Evolutionary conservation across 2,329 filamentous ascomycete species (phyloP).

Genomic region (Xylariaceae sp.): DNA sequence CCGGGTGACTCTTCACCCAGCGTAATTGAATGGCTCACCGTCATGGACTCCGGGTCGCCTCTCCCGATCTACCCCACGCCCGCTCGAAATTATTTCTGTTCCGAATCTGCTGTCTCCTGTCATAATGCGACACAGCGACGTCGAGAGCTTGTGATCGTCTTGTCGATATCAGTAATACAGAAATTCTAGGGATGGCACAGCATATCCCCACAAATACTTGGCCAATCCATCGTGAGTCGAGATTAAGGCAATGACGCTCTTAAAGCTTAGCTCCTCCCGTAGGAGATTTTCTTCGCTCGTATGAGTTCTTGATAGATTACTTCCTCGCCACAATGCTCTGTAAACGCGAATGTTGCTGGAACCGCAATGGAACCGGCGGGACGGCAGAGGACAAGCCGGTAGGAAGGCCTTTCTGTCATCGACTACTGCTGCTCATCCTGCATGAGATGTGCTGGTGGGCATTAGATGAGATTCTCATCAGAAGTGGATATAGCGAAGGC

Average conservation of each 20-base stretch:
- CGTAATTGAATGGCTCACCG: not conserved
- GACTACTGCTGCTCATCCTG: conserved; percentile 26
- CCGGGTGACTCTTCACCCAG: not conserved
- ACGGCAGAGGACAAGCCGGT: conserved; percentile 2
- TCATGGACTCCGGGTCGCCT: not conserved
- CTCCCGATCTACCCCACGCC: not conserved
- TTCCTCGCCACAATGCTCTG: not conserved
- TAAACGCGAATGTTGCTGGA: conserved; percentile 5
- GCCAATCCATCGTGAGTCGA: not conserved
- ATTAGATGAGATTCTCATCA: conserved; percentile 18
- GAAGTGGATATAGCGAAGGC: not conserved
- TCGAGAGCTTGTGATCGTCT: not conserved
- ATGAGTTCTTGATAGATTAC: not conserved
- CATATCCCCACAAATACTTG: not conserved
- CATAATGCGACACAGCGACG: not conserved
- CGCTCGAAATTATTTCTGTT: not conserved
- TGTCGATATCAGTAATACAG: not conserved
- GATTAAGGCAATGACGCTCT: not conserved
- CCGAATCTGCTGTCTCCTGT: not conserved
- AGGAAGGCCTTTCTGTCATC: conserved; percentile 23
- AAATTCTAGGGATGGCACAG: not conserved
- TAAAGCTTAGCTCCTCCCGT: not conserved
- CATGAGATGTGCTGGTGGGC: conserved; percentile 25
- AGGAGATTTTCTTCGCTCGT: not conserved
- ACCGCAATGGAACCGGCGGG: conserved; percentile 27